These are phyloP conservation scores for Fusarium sp. DNA, from an alignment of 2,329 filamentous ascomycete species.

Conservation along the genomic window DNA sequence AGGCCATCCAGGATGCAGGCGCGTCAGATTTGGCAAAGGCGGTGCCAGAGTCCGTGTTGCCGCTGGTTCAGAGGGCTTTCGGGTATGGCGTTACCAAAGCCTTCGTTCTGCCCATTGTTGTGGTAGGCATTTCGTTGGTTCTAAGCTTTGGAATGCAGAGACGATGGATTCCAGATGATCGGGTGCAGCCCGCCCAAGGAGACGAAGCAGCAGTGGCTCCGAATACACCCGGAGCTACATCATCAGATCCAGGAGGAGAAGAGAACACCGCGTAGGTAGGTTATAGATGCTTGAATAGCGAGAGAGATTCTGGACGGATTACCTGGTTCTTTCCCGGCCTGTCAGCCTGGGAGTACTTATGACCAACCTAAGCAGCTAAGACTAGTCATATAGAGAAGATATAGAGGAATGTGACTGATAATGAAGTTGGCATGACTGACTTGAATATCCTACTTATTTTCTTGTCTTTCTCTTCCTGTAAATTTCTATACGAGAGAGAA, in stretches of 20 bases:
- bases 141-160: slow-evolving; percentile 33
- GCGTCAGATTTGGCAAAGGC: slow-evolving; percentile 10
- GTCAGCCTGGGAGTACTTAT: neutral
- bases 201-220: neutral
- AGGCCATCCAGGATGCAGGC: slow-evolving; percentile 15
- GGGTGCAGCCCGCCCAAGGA: slow-evolving; percentile 8
- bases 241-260: neutral
- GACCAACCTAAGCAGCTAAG: no score
- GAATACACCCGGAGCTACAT: neutral
- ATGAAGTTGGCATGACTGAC: no score
- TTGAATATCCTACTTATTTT: no score
- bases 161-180: slow-evolving; percentile 31
- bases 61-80: slow-evolving; percentile 18
- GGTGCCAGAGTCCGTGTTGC: slow-evolving; percentile 14
- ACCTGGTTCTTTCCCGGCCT: neutral
- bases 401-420: no score
- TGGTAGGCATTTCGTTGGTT: slow-evolving; percentile 22
- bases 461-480: no score
- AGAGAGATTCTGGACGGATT: neutral
- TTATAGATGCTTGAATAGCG: neutral
- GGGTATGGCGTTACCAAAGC: slow-evolving; percentile 11
- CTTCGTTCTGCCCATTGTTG: slow-evolving; percentile 28
- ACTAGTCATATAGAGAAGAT: no score
- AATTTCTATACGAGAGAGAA: no score
- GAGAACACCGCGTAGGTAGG: slow-evolving; percentile 18